A percentile compares a stretch with the other conserved stretches of the same genome.
Evolutionary conservation across 2,329 filamentous ascomycete genomes (phyloP).

Genomic region (Tympanopsis confertula): DNA sequence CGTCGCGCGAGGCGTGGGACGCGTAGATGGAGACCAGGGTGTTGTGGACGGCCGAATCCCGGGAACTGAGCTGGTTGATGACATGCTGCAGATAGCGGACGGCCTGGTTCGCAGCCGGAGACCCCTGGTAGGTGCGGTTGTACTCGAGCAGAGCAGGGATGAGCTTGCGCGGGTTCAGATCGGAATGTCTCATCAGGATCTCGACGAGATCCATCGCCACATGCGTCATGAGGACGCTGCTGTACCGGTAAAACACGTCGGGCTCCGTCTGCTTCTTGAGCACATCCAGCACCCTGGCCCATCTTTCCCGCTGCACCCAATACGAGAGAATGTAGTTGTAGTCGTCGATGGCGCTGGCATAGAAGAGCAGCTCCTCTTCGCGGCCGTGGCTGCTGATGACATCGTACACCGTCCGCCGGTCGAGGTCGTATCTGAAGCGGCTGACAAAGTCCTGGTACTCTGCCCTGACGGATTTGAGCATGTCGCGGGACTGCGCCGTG

Average conservation of each 20-base stretch:
- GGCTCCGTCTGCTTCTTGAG: constrained; percentile 87
- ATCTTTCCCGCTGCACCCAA: constrained; percentile 92
- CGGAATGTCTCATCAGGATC: constrained; percentile 81
- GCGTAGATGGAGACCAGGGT: constrained; percentile 94
- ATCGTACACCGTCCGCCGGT: constrained; percentile 86
- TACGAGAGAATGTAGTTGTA: constrained; percentile 92
- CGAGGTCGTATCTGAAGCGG: constrained; percentile 76
- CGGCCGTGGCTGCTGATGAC: constrained; percentile 90
- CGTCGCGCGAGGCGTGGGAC: constrained; percentile 70
- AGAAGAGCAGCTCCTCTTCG: constrained; percentile 84
- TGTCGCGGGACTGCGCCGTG: constrained; percentile 57
- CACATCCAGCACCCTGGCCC: constrained; percentile 75
- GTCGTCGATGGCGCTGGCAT: constrained; percentile 78
- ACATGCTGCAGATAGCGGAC: constrained; percentile 87
- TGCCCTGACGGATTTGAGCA: constrained; percentile 57
- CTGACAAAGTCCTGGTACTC: constrained; percentile 84
- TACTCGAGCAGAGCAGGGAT: constrained; percentile 92
- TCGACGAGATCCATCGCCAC: constrained; percentile 76
- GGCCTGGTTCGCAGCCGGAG: constrained; percentile 73
- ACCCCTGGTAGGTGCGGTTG: constrained; percentile 63
- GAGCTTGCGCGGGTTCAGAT: constrained; percentile 73
- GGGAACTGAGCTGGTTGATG: constrained; percentile 73
- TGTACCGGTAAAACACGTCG: constrained; percentile 92
- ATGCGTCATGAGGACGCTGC: constrained; percentile 90
- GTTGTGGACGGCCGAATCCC: constrained; percentile 84